Evolutionary conservation across 2,329 filamentous ascomycete genomes (phyloP).

Genomic region (Aureobasidium sp.): DNA sequence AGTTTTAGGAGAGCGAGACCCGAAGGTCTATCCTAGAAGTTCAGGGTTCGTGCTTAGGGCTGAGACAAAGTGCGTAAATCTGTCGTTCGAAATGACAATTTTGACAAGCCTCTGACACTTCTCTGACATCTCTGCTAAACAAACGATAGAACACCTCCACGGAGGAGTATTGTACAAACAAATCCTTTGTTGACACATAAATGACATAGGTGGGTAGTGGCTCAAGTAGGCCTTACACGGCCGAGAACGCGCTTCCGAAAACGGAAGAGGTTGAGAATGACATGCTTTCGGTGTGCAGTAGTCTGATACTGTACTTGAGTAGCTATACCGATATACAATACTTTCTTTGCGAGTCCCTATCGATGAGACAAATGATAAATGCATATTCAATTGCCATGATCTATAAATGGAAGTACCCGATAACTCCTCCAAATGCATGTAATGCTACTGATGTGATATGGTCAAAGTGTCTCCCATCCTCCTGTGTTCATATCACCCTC

Average conservation of each 20-base stretch:
- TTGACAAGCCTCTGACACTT: slow-evolving; percentile 5
- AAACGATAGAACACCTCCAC: background rate
- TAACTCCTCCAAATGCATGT: slow-evolving; percentile 1
- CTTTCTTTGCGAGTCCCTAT: too few species aligned
- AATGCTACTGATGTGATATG: background rate
- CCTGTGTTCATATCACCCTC: slow-evolving; percentile 96
- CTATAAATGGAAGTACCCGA: background rate
- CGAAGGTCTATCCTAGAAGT: background rate
- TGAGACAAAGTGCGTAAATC: background rate
- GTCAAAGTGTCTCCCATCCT: slow-evolving; percentile 73
- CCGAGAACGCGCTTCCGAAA: background rate
- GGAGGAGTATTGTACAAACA: background rate
- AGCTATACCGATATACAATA: too few species aligned
- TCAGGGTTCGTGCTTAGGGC: background rate
- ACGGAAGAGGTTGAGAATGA: background rate
- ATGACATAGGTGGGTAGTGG: background rate
- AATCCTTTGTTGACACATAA: background rate
- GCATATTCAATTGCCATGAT: background rate
- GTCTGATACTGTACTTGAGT: too few species aligned
- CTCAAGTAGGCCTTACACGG: background rate
- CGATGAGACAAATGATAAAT: background rate
- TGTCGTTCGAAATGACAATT: background rate
- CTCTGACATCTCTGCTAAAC: background rate
- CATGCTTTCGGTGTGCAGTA: background rate
- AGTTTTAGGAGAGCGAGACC: background rate